Conservation (phyloP, 495 filamentous ascomycete genomes). For the Daldinia concentrica region DNA sequence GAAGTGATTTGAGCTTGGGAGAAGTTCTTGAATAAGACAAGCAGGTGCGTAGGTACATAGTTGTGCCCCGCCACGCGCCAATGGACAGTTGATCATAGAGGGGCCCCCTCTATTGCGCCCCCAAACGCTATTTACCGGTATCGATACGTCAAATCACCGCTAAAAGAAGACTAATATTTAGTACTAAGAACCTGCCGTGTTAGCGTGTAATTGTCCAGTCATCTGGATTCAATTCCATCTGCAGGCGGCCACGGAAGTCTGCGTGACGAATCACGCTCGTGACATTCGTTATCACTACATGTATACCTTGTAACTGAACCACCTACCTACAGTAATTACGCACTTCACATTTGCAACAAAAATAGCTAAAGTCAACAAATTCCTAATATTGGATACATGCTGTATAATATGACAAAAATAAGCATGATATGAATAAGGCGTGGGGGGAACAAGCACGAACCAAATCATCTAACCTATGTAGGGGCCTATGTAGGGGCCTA, state of each 20-base stretch:
- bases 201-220: conserved; percentile 28
- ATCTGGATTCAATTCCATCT: conserved; percentile 23
- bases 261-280: conserved; percentile 34
- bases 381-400: background rate
- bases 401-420: conserved; percentile 4
- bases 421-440: background rate
- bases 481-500: conserved; percentile 1
- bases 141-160: conserved; percentile 15
- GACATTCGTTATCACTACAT: conserved; percentile 13
- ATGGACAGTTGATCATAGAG: conserved; percentile 1
- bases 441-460: conserved; percentile 4
- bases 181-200: conserved; percentile 13
- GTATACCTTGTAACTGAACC: background rate
- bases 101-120: background rate
- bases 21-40: conserved; percentile 23
- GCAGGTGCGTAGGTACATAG: conserved; percentile 7
- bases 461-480: background rate
- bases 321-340: conserved; percentile 1
- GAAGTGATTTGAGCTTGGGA: conserved; percentile 12
- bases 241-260: conserved; percentile 19
- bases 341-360: background rate
- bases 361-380: conserved; percentile 4
- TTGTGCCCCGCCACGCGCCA: conserved; percentile 36
- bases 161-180: conserved; percentile 22
- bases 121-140: background rate